Evolutionary conservation across 345 rosid species (phyloP).

Genomic region (Triadica sebifera): DNA sequence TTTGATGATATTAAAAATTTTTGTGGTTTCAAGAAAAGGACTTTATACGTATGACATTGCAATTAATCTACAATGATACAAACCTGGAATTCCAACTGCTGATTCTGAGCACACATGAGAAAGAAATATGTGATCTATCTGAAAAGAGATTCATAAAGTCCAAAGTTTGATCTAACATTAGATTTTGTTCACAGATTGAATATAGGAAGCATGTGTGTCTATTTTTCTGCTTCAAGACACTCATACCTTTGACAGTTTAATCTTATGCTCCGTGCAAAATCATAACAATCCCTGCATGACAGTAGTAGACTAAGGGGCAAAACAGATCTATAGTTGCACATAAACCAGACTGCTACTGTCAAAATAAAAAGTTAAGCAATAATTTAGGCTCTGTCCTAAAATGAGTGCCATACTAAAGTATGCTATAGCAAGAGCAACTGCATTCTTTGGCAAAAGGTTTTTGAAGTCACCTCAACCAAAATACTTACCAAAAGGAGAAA

Average conservation of each 20-base stretch:
- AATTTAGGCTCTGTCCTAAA: neutral
- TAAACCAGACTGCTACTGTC: neutral
- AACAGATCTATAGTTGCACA: neutral
- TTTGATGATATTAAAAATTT: neutral
- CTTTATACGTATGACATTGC: neutral
- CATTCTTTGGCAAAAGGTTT: neutral
- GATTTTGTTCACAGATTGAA: conserved; percentile 8
- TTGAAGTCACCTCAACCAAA: neutral
- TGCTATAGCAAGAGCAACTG: neutral
- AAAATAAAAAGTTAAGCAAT: neutral
- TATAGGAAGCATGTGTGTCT: neutral
- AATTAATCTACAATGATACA: conserved; percentile 20
- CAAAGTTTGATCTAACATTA: conserved; percentile 1
- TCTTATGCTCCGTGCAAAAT: conserved; percentile 89
- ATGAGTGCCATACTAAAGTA: neutral
- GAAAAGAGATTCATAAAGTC: conserved; percentile 28
- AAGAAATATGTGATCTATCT: conserved; percentile 91
- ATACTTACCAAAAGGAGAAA: neutral
- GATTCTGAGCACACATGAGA: conserved; percentile 98
- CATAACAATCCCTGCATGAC: conserved; percentile 78
- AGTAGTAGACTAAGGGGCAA: neutral
- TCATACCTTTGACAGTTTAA: conserved; percentile 79
- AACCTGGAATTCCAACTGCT: conserved; percentile 96
- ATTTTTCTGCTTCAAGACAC: neutral
- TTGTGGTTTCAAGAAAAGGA: neutral